Conservation (phyloP, 495 filamentous ascomycete species). For the Clavariopsis aquatica region DNA sequence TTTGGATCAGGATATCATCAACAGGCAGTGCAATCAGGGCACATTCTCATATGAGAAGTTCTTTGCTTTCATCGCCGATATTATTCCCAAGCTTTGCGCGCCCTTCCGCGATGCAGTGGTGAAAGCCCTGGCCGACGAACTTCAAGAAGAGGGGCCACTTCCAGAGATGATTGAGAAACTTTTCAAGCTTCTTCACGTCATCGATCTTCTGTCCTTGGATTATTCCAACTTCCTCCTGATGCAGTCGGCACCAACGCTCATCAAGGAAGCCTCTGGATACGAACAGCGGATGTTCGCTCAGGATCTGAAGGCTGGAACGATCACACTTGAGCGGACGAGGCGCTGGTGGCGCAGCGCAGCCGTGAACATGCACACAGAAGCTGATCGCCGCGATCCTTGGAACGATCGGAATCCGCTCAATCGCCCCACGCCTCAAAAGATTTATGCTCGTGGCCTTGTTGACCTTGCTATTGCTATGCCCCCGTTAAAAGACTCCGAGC, state of each 20-base stretch:
- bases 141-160: conserved; percentile 53
- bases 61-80: conserved; percentile 82
- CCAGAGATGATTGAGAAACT: conserved; percentile 83
- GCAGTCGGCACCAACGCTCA: conserved; percentile 74
- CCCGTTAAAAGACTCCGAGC: conserved; percentile 55
- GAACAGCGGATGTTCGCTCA: conserved; percentile 76
- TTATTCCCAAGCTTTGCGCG: conserved; percentile 92
- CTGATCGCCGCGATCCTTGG: conserved; percentile 68
- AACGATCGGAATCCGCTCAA: conserved; percentile 43
- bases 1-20: conserved; percentile 76
- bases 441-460: conserved; percentile 76
- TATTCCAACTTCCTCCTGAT: conserved; percentile 93
- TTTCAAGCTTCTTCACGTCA: conserved; percentile 77
- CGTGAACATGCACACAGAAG: conserved; percentile 68
- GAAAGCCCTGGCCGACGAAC: conserved; percentile 70
- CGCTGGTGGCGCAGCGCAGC: conserved; percentile 72
- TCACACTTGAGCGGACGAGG: conserved; percentile 64
- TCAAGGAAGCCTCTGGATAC: conserved; percentile 77
- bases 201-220: conserved; percentile 90
- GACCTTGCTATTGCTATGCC: conserved; percentile 64
- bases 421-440: conserved; percentile 63
- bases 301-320: conserved; percentile 60
- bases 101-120: conserved; percentile 86
- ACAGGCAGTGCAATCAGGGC: conserved; percentile 73
- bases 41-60: conserved; percentile 92